Evolutionary conservation across 129 eudicot species (phyloP), one percentile per base, ranked within the genome.

Genomic region (Saposhnikovia divaricata): DNA sequence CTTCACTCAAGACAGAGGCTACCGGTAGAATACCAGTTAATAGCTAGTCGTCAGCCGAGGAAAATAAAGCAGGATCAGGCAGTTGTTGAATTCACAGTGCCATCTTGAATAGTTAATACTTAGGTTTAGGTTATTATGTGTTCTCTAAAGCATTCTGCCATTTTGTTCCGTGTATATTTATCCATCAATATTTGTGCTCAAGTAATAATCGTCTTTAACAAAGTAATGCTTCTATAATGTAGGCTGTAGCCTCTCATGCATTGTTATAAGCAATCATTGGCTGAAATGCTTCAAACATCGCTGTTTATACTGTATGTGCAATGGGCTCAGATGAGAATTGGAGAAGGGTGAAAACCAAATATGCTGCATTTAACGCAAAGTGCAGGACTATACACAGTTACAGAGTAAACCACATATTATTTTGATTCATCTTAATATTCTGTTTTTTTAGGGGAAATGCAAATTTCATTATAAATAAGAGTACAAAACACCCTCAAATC

Each of bases 31-130:
- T 34, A 23, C 53, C 47, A 73, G 37, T 43, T n/a, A 44, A n/a
- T 23, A 42, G 47, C 77, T n/a, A 73, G 55, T 15, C 23, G 0
- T 12, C 42, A 15, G 42, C 42, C 10, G 15, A 28, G 73, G 23
- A 68, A 66, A 68, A 68, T 4, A 45, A 74, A 25, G 53, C 57
- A 53, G 74, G 79, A 40, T 53, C 25, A 75, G 44, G 74, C 75
- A 74, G 48, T 75, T 44, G 63, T 81, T 74, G 78, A 80, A 28
- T 43, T n/a, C 74, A 46, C 51, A 46, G 18, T 25, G 78, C 31
- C 83, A 14, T 27, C 13, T 50, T 39, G 55, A 4, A 80, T 42
- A 42, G 76, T 69, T 68, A 42, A 9, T 37, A 40, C 48, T 18
- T 10, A 47, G 63, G 61, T 3, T 11, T 74, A 74, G 59, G 57